These are phyloP conservation scores for Pontederia paniculata DNA, from an alignment of 176 grass and related monocot genomes.

Conservation along the genomic window DNA sequence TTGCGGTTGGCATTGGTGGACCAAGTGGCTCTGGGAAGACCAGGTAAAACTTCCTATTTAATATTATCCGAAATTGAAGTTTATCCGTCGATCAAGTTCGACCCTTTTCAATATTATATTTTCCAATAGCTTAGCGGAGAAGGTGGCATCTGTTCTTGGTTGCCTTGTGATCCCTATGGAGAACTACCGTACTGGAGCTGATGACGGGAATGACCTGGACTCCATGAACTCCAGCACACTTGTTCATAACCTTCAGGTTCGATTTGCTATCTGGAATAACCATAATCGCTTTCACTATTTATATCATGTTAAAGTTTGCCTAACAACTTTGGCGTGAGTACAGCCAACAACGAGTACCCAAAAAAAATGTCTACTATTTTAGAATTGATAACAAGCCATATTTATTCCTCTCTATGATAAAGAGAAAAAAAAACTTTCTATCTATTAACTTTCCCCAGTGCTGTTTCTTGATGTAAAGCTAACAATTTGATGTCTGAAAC, in stretches of 20 bases:
- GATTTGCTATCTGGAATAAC: neutral
- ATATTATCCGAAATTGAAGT: neutral
- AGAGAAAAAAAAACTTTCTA: neutral
- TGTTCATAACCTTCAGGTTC: slow-evolving; percentile 54
- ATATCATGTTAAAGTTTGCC: too few species aligned
- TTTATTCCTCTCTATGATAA: neutral
- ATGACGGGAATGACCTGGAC: slow-evolving; percentile 69
- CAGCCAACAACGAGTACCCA: too few species aligned
- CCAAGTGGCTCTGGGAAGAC: slow-evolving; percentile 93
- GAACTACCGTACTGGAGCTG: slow-evolving; percentile 69
- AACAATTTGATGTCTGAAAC: slow-evolving; percentile 24
- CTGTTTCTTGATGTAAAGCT: neutral
- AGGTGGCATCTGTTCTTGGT: slow-evolving; percentile 84
- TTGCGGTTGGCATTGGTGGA: slow-evolving; percentile 81
- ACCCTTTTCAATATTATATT: neutral
- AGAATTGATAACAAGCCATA: neutral
- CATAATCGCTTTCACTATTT: too few species aligned
- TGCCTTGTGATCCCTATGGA: slow-evolving; percentile 95
- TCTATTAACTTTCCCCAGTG: neutral
- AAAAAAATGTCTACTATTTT: too few species aligned
- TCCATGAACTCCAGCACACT: slow-evolving; percentile 69
- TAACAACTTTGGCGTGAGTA: too few species aligned
- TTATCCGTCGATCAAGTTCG: neutral
- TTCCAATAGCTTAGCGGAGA: slow-evolving; percentile 65
- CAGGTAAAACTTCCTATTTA: slow-evolving; percentile 30